Evolutionary conservation across 192 early-diverging fungal species (phyloP), one percentile per base, ranked within the genome.

Genomic region (Linnemannia exigua): DNA sequence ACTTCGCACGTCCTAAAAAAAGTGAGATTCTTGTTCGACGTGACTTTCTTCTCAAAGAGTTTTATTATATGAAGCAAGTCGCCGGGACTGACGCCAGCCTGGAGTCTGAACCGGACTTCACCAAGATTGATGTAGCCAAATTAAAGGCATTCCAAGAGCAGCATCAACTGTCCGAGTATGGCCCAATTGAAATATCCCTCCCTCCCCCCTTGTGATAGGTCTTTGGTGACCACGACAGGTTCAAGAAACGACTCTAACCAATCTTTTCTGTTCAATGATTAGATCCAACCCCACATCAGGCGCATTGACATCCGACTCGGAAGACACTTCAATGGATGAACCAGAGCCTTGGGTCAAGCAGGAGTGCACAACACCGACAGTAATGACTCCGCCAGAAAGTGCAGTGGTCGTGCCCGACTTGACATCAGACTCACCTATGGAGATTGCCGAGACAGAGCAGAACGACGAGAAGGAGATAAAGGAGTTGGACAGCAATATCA

Each of bases 61-160:
- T 86, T 70, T 86, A 58, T 86, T 86, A 80, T 66, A 86, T 86
- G 84, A 86, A 79, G 33, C 84, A 86, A 67, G 68, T 86, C 35
- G 84, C 84, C 37, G 84, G 84, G 66, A 86, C 84, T 8, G 84
- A 86, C 52, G 74, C 73, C 12, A 86, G 84, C 52, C 51, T 86
- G 58, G 84, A 86, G n/a, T 78, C 84, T 15, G 84, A 86, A 35
- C 84, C 76, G 48, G 84, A 86, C 70, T 86, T 86, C 20, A 63
- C 77, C 33, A 72, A 76, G 46, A 86, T 86, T 70, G 84, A 86
- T 51, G 50, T 46, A 35, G 84, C 79, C 17, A 86, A 86, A 38
- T 35, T 86, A 20, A 80, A 73, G 50, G 77, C 84, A n/a, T 86
- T 86, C 47, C 84, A 86, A 48, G 84, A 86, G n/a, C 78, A 86